A percentile compares a stretch with the other conserved stretches of the same genome.
These are phyloP conservation scores for Bertia moriformis DNA, from an alignment of 2,329 filamentous ascomycete species.

Conservation along the genomic window DNA sequence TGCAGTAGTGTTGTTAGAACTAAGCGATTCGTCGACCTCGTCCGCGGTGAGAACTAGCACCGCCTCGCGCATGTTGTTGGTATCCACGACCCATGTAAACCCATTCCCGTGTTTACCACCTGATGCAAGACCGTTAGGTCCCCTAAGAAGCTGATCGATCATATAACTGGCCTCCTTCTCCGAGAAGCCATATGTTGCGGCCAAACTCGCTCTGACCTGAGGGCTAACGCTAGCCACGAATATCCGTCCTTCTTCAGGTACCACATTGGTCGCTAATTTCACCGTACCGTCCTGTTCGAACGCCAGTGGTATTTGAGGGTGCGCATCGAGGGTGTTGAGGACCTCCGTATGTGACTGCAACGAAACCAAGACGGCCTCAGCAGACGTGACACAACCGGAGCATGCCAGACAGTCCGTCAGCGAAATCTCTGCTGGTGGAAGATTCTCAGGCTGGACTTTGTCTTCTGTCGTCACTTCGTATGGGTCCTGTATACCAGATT, in stretches of 20 bases:
- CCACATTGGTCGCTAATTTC: not conserved
- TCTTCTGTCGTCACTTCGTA: constrained; percentile 60
- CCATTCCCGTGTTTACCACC: constrained; percentile 39
- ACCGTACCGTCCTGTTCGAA: not conserved
- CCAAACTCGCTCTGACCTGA: constrained; percentile 47
- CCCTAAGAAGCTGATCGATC: constrained; percentile 46
- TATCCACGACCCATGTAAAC: constrained; percentile 51
- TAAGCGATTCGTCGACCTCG: constrained; percentile 23
- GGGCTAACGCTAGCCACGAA: constrained; percentile 54
- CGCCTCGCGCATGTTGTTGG: constrained; percentile 42
- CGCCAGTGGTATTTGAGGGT: not conserved
- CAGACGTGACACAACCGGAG: constrained; percentile 54
- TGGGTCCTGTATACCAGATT: constrained; percentile 26
- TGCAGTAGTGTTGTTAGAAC: constrained; percentile 4
- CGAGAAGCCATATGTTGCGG: constrained; percentile 46
- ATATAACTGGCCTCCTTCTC: constrained; percentile 43
- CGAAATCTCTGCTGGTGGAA: constrained; percentile 47
- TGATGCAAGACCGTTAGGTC: constrained; percentile 35
- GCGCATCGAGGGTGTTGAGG: constrained; percentile 40
- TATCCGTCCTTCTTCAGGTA: constrained; percentile 20
- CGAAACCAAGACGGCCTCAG: constrained; percentile 49
- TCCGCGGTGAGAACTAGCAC: constrained; percentile 35
- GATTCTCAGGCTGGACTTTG: constrained; percentile 33
- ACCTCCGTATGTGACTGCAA: constrained; percentile 52
- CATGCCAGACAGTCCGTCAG: constrained; percentile 54